Evolutionary conservation across 1,139 yeast species (phyloP).

Genomic region (Sugiyamaella pinicola): DNA sequence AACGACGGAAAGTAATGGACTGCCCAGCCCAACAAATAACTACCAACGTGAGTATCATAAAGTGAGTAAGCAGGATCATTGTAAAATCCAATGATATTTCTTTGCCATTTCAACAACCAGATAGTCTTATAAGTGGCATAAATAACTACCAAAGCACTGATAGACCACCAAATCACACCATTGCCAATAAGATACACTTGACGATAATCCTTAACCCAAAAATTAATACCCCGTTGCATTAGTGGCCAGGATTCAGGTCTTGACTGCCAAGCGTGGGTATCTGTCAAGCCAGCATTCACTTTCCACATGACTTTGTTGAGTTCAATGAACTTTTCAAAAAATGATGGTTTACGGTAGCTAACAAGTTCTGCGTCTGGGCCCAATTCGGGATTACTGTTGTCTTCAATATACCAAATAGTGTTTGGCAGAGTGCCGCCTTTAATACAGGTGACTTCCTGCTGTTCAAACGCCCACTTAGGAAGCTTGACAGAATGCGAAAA

Average conservation of each 20-base stretch:
- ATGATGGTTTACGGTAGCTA: slow-evolving; percentile 63
- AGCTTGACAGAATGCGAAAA: slow-evolving; percentile 84
- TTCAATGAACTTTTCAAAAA: slow-evolving; percentile 73
- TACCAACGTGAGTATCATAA: slow-evolving; percentile 70
- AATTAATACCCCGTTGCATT: slow-evolving; percentile 87
- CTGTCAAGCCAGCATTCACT: slow-evolving; percentile 80
- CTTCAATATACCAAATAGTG: slow-evolving; percentile 87
- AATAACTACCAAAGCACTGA: slow-evolving; percentile 58
- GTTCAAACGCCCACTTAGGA: slow-evolving; percentile 96
- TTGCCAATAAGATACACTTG: slow-evolving; percentile 91
- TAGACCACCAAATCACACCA: slow-evolving; percentile 86
- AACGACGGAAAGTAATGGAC: slow-evolving; percentile 74
- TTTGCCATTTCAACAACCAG: slow-evolving; percentile 76
- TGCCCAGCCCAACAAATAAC: slow-evolving; percentile 77
- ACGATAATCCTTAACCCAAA: slow-evolving; percentile 78
- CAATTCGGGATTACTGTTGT: slow-evolving; percentile 52
- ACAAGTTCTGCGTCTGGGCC: slow-evolving; percentile 53
- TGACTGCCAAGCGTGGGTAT: slow-evolving; percentile 86
- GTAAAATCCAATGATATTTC: slow-evolving; percentile 44
- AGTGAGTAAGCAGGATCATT: slow-evolving; percentile 60
- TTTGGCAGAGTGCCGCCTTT: slow-evolving; percentile 73
- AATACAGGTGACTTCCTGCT: slow-evolving; percentile 95
- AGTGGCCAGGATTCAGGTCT: slow-evolving; percentile 89
- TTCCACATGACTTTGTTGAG: slow-evolving; percentile 90
- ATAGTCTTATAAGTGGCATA: slow-evolving; percentile 57